Conservation (phyloP, 1,139 yeast genomes). For the Zygoascus hellenicus region DNA sequence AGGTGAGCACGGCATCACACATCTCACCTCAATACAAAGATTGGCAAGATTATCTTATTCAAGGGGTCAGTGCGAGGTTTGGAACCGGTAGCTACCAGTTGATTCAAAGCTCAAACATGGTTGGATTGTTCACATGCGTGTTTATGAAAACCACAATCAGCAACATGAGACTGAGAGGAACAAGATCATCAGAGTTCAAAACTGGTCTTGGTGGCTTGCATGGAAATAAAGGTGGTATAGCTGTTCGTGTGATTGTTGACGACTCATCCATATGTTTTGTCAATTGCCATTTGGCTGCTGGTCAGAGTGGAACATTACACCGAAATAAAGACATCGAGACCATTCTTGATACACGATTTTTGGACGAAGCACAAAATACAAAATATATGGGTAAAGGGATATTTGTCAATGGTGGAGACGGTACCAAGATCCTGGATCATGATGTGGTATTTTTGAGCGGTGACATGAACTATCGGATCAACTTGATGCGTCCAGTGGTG, state of each 20-base stretch:
- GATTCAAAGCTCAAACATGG: conserved; percentile 79
- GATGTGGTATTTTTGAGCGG: conserved; percentile 91
- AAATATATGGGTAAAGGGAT: conserved; percentile 32
- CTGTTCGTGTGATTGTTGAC: conserved; percentile 72
- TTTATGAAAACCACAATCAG: conserved; percentile 52
- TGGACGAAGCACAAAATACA: conserved; percentile 45
- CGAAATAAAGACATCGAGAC: conserved; percentile 77
- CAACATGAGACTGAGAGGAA: conserved; percentile 47
- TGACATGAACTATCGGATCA: conserved; percentile 82
- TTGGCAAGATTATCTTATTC: conserved; percentile 35
- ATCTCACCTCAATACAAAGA: conserved; percentile 36
- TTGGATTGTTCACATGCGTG: conserved; percentile 70
- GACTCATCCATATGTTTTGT: conserved; percentile 72
- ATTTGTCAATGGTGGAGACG: conserved; percentile 46
- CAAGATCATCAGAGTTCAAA: conserved; percentile 75
- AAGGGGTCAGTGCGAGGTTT: conserved; percentile 19
- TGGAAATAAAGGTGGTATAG: conserved; percentile 93
- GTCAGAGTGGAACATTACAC: conserved; percentile 68
- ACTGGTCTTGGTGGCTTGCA: conserved; percentile 95
- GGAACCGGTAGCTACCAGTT: conserved; percentile 49
- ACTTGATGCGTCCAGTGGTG: conserved; percentile 62
- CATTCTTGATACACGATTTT: conserved; percentile 54
- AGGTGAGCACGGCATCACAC: conserved; percentile 28
- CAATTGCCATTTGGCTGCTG: conserved; percentile 91
- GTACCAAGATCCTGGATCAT: conserved; percentile 54